Evolutionary conservation across 2,329 filamentous ascomycete species (phyloP).

Genomic region (Ophiostoma triangulosporum): DNA sequence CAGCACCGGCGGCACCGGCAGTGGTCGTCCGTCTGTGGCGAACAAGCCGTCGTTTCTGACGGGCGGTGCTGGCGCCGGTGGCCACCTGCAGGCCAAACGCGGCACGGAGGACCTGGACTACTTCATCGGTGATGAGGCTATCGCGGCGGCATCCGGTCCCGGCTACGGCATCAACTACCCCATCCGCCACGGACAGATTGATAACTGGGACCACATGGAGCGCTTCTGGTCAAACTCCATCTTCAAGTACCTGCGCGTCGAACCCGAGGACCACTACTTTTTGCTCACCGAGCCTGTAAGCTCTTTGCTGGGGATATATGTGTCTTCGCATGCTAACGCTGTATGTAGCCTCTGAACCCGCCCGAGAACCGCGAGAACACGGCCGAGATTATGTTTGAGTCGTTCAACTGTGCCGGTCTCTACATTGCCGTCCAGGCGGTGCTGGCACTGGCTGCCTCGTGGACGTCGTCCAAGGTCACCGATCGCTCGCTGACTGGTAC

Average conservation of each 20-base stretch:
- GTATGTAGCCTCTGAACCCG: slow-evolving; percentile 75
- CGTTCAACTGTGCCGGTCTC: slow-evolving; percentile 96
- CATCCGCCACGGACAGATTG: slow-evolving; percentile 93
- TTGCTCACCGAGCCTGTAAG: slow-evolving; percentile 89
- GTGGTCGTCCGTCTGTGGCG: slow-evolving; percentile 75
- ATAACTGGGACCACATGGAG: slow-evolving; percentile 99
- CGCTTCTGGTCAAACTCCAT: slow-evolving; percentile 99
- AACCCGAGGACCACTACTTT: slow-evolving; percentile 98
- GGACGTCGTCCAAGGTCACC: slow-evolving; percentile 96
- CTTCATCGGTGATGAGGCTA: slow-evolving; percentile 95
- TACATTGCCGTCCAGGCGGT: slow-evolving; percentile 99
- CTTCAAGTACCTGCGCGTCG: slow-evolving; percentile 97
- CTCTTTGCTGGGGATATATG: neutral
- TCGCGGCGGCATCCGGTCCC: slow-evolving; percentile 70
- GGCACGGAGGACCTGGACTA: slow-evolving; percentile 97
- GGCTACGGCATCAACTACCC: slow-evolving; percentile 97
- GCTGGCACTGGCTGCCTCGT: slow-evolving; percentile 87
- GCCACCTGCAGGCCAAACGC: slow-evolving; percentile 79
- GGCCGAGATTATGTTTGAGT: slow-evolving; percentile 99
- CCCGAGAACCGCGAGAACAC: slow-evolving; percentile 98
- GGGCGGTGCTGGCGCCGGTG: slow-evolving; percentile 69
- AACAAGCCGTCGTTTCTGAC: slow-evolving; percentile 95
- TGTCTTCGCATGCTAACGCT: neutral
- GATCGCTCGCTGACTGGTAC: slow-evolving; percentile 93
- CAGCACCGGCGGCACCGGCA: slow-evolving; percentile 61